Evolutionary conservation across 192 early-diverging fungal genomes (phyloP).

Genomic region (Backusella circina): DNA sequence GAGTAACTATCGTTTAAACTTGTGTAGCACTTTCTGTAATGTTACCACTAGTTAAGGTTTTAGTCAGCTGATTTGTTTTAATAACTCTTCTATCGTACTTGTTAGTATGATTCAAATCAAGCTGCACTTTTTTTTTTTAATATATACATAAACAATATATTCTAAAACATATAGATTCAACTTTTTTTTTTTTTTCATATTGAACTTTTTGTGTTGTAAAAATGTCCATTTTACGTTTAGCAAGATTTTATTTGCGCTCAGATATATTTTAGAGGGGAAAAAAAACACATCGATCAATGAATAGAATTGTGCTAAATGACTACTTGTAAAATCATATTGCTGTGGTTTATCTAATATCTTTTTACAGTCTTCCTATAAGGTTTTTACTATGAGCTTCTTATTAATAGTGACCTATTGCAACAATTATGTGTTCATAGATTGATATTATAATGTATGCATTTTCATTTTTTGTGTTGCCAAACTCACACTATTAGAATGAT

Average conservation of each 20-base stretch:
- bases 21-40: not conserved
- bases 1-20: not conserved
- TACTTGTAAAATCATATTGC: too few species aligned
- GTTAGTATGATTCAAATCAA: too few species aligned
- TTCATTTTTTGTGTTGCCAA: too few species aligned
- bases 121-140: not conserved
- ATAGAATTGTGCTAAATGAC: not conserved
- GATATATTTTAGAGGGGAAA: not conserved
- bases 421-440: too few species aligned
- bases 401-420: too few species aligned
- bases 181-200: not conserved
- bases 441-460: too few species aligned
- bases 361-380: too few species aligned
- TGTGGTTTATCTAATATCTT: too few species aligned
- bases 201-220: too few species aligned
- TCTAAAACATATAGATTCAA: too few species aligned
- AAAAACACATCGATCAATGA: not conserved
- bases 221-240: not conserved
- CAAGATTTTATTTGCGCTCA: not conserved
- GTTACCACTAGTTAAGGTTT: not conserved
- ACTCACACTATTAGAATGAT: too few species aligned
- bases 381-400: too few species aligned
- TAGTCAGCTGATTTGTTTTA: not conserved
- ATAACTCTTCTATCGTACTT: not conserved
- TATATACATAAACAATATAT: not conserved